These are phyloP conservation scores for Triangularia setosa DNA, from an alignment of 2,329 filamentous ascomycete genomes.

Conservation along the genomic window DNA sequence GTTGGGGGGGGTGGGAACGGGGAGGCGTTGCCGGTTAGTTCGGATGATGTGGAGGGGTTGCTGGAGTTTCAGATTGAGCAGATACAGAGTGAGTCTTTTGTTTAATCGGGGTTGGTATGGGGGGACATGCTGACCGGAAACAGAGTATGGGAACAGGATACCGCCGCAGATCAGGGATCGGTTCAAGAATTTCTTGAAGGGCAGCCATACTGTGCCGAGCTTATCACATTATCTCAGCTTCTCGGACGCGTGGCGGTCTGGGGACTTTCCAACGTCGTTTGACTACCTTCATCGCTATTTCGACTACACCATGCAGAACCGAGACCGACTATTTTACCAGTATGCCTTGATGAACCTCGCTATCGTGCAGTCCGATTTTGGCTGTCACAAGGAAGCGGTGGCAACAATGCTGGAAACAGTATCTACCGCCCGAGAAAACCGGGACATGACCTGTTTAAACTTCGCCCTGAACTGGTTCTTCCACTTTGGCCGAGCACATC, in stretches of 20 bases:
- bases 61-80: constrained; percentile 85
- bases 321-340: constrained; percentile 83
- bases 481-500: constrained; percentile 85
- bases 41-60: constrained; percentile 74
- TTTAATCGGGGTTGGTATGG: neutral
- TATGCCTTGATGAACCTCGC: constrained; percentile 92
- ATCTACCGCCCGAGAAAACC: constrained; percentile 87
- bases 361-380: constrained; percentile 91
- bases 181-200: constrained; percentile 64
- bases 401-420: constrained; percentile 93
- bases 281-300: constrained; percentile 93
- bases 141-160: constrained; percentile 73
- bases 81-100: constrained; percentile 63
- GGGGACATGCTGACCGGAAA: constrained; percentile 2
- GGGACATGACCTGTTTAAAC: constrained; percentile 88
- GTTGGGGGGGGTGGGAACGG: constrained; percentile 24
- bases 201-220: constrained; percentile 65
- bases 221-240: constrained; percentile 79
- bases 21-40: constrained; percentile 55
- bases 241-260: constrained; percentile 85
- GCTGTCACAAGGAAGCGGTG: constrained; percentile 84
- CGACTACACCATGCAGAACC: constrained; percentile 87
- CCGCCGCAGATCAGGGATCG: constrained; percentile 69
- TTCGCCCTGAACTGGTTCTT: constrained; percentile 96
- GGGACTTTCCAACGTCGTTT: constrained; percentile 85